A percentile compares a stretch with the other conserved stretches of the same genome.
Conservation (phyloP, 2,329 filamentous ascomycete species). For the Phyllosticta citrichinensis region DNA sequence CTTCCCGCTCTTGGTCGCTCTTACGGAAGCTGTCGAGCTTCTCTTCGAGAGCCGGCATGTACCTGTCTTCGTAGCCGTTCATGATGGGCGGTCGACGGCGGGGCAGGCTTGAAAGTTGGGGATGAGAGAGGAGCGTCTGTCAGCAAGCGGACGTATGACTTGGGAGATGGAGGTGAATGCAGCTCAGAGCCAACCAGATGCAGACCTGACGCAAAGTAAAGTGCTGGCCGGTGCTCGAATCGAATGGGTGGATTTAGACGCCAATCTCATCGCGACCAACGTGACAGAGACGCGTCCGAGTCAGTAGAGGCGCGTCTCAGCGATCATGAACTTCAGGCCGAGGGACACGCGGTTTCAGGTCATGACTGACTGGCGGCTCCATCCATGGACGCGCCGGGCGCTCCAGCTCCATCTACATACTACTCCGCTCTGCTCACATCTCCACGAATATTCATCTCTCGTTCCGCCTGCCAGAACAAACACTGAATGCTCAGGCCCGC, state of each 20-base stretch:
- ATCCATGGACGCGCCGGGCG: too few species aligned
- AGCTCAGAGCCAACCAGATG: background rate
- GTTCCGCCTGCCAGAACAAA: too few species aligned
- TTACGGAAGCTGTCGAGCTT: constrained; percentile 25
- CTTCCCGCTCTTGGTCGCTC: constrained; percentile 28
- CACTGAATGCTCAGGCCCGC: too few species aligned
- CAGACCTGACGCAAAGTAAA: background rate
- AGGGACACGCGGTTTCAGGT: too few species aligned
- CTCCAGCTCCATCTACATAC: too few species aligned
- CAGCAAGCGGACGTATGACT: background rate
- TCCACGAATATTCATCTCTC: too few species aligned
- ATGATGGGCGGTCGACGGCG: background rate
- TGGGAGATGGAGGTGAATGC: background rate
- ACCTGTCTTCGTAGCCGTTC: constrained; percentile 6
- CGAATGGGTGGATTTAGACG: background rate
- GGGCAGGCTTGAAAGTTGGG: background rate
- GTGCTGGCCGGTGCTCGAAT: background rate
- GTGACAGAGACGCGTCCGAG: background rate
- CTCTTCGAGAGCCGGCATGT: constrained; percentile 4
- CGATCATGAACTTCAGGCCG: too few species aligned
- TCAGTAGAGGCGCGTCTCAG: background rate
- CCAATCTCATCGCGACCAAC: background rate
- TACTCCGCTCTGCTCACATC: too few species aligned
- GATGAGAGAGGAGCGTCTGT: background rate
- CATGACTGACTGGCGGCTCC: too few species aligned